Percentiles rank a stretch among this genome's conserved stretches.
Evolutionary conservation across 2,329 filamentous ascomycete species (phyloP).

Genomic region (Curvularia sp.): DNA sequence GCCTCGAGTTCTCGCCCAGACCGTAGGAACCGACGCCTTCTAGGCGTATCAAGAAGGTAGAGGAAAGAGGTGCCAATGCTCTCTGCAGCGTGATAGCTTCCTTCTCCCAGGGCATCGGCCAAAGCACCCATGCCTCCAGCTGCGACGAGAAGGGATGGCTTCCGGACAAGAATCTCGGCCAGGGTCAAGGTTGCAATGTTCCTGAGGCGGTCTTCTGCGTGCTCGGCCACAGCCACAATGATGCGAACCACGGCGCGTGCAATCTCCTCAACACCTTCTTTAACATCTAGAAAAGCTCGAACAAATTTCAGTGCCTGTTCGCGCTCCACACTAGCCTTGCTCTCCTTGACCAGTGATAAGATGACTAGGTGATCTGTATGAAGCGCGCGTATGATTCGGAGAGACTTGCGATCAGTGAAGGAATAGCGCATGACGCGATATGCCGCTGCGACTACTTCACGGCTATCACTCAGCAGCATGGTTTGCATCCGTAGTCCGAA

Average conservation of each 20-base stretch:
- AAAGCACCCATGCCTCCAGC: conserved; percentile 85
- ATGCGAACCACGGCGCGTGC: conserved; percentile 87
- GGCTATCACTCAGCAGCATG: conserved; percentile 93
- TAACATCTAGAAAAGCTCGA: conserved; percentile 92
- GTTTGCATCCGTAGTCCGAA: conserved; percentile 94
- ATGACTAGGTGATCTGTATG: conserved; percentile 95
- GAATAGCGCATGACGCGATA: conserved; percentile 94
- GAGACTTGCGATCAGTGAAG: conserved; percentile 87
- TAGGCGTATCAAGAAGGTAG: conserved; percentile 85
- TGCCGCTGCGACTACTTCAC: conserved; percentile 92
- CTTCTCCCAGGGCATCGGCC: conserved; percentile 91
- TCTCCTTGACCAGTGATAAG: conserved; percentile 90
- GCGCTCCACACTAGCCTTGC: conserved; percentile 94
- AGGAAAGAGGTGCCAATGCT: conserved; percentile 87
- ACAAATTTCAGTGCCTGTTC: conserved; percentile 98
- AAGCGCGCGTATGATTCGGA: conserved; percentile 84
- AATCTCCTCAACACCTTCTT: conserved; percentile 86
- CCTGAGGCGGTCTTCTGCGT: conserved; percentile 81
- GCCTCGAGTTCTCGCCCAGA: conserved; percentile 90
- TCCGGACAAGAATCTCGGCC: conserved; percentile 86
- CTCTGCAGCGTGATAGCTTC: conserved; percentile 90
- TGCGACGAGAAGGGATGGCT: conserved; percentile 79
- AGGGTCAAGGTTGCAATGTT: conserved; percentile 93
- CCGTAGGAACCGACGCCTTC: conserved; percentile 79
- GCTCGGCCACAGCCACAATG: conserved; percentile 87